Evolutionary conservation across 2,329 filamentous ascomycete species (phyloP).

Genomic region (Diaporthe longicolla): DNA sequence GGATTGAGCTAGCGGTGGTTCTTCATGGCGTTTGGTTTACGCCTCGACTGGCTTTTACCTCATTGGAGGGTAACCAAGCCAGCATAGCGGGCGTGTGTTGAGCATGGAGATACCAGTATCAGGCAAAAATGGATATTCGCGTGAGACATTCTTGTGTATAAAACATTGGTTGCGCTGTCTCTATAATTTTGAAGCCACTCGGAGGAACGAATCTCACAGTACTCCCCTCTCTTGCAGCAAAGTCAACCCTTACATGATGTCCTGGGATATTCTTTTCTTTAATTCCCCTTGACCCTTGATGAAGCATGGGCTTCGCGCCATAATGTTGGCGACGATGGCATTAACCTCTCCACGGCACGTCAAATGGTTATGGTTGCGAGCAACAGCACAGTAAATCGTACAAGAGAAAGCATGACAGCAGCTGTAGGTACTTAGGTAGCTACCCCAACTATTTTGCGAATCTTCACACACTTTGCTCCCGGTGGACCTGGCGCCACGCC

Average conservation of each 20-base stretch:
- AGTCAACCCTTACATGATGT: no score
- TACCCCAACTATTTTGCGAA: not conserved
- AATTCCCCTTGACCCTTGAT: no score
- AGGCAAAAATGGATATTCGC: no score
- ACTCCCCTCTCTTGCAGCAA: no score
- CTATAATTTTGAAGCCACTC: not conserved
- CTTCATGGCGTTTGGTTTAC: conserved; percentile 4
- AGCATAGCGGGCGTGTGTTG: not conserved
- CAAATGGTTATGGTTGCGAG: not conserved
- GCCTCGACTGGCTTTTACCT: not conserved
- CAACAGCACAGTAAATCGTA: not conserved
- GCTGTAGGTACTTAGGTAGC: not conserved
- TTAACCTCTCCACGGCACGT: not conserved
- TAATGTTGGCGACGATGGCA: not conserved
- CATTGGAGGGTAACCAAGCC: not conserved
- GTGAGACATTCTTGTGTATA: not conserved
- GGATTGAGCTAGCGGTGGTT: not conserved
- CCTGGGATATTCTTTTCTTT: no score
- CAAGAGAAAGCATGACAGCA: not conserved
- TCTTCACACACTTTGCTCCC: no score
- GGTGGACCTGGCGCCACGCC: not conserved
- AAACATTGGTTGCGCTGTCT: no score
- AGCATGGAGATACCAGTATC: conserved; percentile 29
- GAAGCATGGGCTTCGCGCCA: not conserved
- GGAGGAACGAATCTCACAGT: no score